These are phyloP conservation scores for Diaporthe ilicicola DNA, from an alignment of 2,329 filamentous ascomycete genomes.

Conservation along the genomic window DNA sequence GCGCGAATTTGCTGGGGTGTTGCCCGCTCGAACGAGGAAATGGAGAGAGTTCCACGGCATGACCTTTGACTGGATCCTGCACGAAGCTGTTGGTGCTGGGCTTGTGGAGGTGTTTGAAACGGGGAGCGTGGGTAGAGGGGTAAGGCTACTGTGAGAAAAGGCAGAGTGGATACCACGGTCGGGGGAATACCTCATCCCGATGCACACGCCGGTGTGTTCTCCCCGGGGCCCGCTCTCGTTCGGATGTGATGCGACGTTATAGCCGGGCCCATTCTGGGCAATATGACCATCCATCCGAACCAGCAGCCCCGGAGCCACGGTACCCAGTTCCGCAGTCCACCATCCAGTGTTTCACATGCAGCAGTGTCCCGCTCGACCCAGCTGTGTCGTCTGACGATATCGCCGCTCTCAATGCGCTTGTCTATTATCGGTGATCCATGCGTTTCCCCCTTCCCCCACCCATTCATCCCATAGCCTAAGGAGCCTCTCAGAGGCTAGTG, in stretches of 20 bases:
- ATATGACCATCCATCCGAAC: slow-evolving; percentile 22
- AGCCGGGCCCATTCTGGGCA: slow-evolving; percentile 20
- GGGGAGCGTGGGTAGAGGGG: slow-evolving; percentile 74
- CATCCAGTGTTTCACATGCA: slow-evolving; percentile 14
- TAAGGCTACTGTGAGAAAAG: slow-evolving; percentile 53
- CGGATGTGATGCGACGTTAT: slow-evolving; percentile 20
- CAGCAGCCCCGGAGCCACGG: slow-evolving; percentile 6
- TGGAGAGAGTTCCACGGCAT: slow-evolving; percentile 78
- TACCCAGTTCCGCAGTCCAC: slow-evolving; percentile 1
- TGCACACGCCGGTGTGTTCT: not conserved
- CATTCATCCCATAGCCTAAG: not conserved
- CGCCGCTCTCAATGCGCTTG: not conserved
- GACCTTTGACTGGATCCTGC: slow-evolving; percentile 75
- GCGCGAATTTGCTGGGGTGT: slow-evolving; percentile 64
- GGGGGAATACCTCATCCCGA: not conserved
- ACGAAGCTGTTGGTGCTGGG: slow-evolving; percentile 75
- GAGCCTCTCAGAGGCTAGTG: not conserved
- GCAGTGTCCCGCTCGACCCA: not conserved
- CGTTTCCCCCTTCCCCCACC: not conserved
- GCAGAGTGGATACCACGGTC: not conserved
- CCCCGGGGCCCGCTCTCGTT: slow-evolving; percentile 13
- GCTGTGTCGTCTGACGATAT: not conserved
- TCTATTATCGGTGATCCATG: not conserved
- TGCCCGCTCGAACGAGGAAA: slow-evolving; percentile 69
- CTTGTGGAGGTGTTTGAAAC: slow-evolving; percentile 80